These are phyloP conservation scores for Neonectria ditissima DNA, from an alignment of 2,329 filamentous ascomycete genomes.

Conservation along the genomic window DNA sequence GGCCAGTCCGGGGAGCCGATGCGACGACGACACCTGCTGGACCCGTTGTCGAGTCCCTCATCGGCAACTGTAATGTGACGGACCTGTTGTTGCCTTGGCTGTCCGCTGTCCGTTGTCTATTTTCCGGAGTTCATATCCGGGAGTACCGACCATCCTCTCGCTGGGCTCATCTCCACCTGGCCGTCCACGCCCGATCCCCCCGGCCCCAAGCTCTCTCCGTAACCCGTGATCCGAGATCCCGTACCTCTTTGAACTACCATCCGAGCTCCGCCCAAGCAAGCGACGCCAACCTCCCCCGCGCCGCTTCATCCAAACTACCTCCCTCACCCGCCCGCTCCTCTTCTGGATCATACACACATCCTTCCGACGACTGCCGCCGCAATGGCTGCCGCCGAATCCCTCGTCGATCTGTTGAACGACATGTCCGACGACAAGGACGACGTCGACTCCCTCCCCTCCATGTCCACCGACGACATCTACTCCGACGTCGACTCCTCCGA, in stretches of 20 bases:
- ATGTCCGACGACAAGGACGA: slow-evolving; percentile 65
- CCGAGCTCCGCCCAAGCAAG: slow-evolving; percentile 16
- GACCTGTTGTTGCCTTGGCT: slow-evolving; percentile 20
- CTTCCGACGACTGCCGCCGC: slow-evolving; percentile 15
- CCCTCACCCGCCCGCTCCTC: not conserved
- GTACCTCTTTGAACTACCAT: slow-evolving; percentile 7
- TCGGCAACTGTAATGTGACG: slow-evolving; percentile 28
- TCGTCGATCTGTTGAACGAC: slow-evolving; percentile 65
- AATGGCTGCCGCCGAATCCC: slow-evolving; percentile 58
- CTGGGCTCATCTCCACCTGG: not conserved
- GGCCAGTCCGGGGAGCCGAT: slow-evolving; percentile 35
- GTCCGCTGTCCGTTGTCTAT: slow-evolving; percentile 21
- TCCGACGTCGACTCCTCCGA: slow-evolving; percentile 79
- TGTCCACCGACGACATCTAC: slow-evolving; percentile 67
- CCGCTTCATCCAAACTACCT: not conserved
- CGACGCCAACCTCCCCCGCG: slow-evolving; percentile 9
- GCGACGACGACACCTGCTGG: slow-evolving; percentile 29
- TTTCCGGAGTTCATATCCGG: not conserved
- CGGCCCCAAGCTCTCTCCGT: slow-evolving; percentile 4
- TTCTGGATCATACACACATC: not conserved
- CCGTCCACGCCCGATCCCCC: not conserved
- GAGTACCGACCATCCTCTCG: not conserved
- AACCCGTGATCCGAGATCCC: slow-evolving; percentile 34
- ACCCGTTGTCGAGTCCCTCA: slow-evolving; percentile 28
- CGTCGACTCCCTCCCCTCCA: slow-evolving; percentile 73